Base-by-base conservation (phyloP, 352 stramenopile genomes). In the Phytopythium delawarense region DNA sequence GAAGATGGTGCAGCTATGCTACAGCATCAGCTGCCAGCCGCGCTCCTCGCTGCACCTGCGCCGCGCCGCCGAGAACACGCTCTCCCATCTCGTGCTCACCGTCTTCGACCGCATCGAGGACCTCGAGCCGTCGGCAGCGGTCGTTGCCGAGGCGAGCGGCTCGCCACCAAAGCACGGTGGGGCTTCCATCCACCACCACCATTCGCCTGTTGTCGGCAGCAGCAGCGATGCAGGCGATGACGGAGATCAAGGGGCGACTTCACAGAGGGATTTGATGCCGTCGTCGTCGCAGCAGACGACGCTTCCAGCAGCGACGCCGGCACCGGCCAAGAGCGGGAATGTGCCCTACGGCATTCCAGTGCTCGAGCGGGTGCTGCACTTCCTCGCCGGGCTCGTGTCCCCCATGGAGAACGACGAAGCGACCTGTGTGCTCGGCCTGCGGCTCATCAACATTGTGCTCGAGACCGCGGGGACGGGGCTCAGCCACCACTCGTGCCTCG, bases 391-490 rank as follows among this genome's bases (percentile, higher is more conserved):
- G 1, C 72, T 99, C n/a, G 95, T 97, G 34, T 97, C 98, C 57
- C 96, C 96, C 7, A 84, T 83, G 11, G 76, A 93, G 23, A 97
- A 98, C 55, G 78, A 91, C 49, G 84, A 98, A 69, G 72, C 76
- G 45, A 98, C 86, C 55, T 96, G 78, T 57, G 82, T 97, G 4
- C 88, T 98, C 39, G 92, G 91, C 23, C 66, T 99, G 48, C 86
- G 91, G 11, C 76, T 99, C 25, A 97, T 99, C 54, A 99, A 99
- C 66, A 98, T 99, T 45, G 94, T 98, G 28, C 66, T 99, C 13
- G 97, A 99, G 78, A 97, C 89, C 8, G 92, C 91, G 2, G 94
- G 94, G 0, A 91, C 84, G 18, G 81, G 87, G 3, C 72, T 98
- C 1, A 84, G 87, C 7, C 81, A 79, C 30, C 84, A 96, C 46